Base-by-base conservation (phyloP, 306 rosid species). In the Senna siamea region DNA sequence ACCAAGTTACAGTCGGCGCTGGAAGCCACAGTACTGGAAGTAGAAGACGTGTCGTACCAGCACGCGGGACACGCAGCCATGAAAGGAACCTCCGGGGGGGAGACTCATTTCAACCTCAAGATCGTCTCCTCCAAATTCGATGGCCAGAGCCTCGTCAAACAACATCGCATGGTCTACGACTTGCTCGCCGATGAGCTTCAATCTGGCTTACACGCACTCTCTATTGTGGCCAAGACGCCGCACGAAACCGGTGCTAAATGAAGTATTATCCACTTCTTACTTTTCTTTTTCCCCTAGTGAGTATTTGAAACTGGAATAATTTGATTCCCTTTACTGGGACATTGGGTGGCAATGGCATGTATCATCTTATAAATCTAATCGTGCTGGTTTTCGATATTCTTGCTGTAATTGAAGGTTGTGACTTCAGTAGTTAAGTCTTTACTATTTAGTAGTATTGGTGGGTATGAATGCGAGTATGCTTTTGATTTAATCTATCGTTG, bases 21-120 rank as follows among this genome's bases (percentile, higher is more conserved):
- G 18, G 92, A 90, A 76, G 88, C 96, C 46, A 86, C 82, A 44
- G 73, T 74, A 4, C 22, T 91, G 78, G 98, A 91, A 32, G 77
- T 91, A 2, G 94, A 93, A 78, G 98, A 93, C 86, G 97, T 91
- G 47, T 91, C 98, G 47, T 47, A 86, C 66, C 97, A 91, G 84
- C 98, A 91, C 77, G 91, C 93, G 0, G 96, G 92, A 9, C 98
- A 93, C 66, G 86, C 92, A 37, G 98, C 92, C 58, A 73, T 91
- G 58, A 86, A 64, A 61, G 88, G 68, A 1, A 59, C 61, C 52
- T 52, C 85, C 37, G 86, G 69, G 5, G 66, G 77, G 30, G 97
- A 91, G 46, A 88, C 97, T 11, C 98, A 93, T 71, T 93, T 91
- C 88, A 91, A 93, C 52, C 74, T 93, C 11, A 91, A 75, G 70